Conservation (phyloP, 83 land plant genomes). For the Picea abies region DNA sequence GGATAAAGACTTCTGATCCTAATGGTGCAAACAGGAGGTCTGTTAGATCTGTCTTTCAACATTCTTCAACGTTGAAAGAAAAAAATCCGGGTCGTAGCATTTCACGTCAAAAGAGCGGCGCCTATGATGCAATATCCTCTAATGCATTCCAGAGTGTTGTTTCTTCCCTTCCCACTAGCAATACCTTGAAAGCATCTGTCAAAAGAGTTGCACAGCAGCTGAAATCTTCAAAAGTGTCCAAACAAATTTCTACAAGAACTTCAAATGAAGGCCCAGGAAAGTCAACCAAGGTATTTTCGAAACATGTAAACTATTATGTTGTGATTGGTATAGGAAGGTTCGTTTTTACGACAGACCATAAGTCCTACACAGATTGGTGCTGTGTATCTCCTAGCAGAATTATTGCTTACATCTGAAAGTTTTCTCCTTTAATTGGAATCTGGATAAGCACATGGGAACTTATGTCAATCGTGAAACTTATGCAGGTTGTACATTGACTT, state of each 20-base stretch:
- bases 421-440: neutral
- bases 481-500: neutral
- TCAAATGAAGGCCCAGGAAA: conserved; percentile 25
- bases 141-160: conserved; percentile 8
- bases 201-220: conserved; percentile 43
- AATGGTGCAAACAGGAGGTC: conserved; percentile 9
- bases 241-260: conserved; percentile 1
- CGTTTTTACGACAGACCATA: neutral
- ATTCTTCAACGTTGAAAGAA: conserved; percentile 11
- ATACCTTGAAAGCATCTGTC: conserved; percentile 33
- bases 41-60: conserved; percentile 10
- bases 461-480: neutral
- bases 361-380: neutral
- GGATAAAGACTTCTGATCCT: neutral
- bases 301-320: neutral
- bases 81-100: neutral
- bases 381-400: neutral
- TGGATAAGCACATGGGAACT: neutral
- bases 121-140: conserved; percentile 9
- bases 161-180: conserved; percentile 13
- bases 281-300: conserved; percentile 16
- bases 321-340: neutral
- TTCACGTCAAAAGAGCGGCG: conserved; percentile 8
- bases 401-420: neutral
- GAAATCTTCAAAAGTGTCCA: conserved; percentile 27